These are phyloP conservation scores for Cornus suecica DNA, from an alignment of 148 eudicot species.

Conservation along the genomic window DNA sequence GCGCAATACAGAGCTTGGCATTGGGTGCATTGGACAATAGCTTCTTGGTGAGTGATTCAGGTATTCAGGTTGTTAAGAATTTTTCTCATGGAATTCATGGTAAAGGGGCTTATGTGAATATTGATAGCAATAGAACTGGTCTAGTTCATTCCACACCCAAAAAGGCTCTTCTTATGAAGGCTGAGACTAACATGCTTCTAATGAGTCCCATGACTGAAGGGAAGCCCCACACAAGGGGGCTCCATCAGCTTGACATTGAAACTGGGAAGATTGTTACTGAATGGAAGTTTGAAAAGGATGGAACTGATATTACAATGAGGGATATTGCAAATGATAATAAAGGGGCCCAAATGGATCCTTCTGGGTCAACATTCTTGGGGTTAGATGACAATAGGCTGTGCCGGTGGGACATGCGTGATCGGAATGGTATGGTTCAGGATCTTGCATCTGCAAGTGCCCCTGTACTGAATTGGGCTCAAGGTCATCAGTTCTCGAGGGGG, in stretches of 20 bases:
- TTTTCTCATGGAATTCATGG: conserved; percentile 75
- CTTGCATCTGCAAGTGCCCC: conserved; percentile 42
- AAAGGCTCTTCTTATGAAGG: conserved; percentile 65
- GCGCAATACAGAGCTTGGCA: conserved; percentile 65
- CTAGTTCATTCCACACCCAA: conserved; percentile 44
- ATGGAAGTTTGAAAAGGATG: conserved; percentile 82
- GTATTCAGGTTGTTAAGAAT: conserved; percentile 72
- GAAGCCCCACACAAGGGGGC: conserved; percentile 56
- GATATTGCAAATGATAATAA: conserved; percentile 68
- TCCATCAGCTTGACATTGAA: conserved; percentile 75
- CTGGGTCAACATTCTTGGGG: conserved; percentile 76
- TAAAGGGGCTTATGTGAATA: conserved; percentile 64
- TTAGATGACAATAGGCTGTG: conserved; percentile 77
- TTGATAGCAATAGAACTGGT: conserved; percentile 21
- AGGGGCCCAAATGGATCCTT: conserved; percentile 67
- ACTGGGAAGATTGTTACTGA: conserved; percentile 67
- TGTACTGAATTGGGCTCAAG: conserved; percentile 70
- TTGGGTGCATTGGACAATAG: conserved; percentile 76
- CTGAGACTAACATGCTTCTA: conserved; percentile 69
- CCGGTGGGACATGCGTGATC: conserved; percentile 80
- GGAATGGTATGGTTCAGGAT: conserved; percentile 58
- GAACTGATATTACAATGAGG: conserved; percentile 71
- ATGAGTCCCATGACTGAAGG: conserved; percentile 61
- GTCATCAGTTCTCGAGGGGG: conserved; percentile 76
- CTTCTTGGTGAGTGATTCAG: conserved; percentile 57